These are phyloP conservation scores for Schizonepeta tenuifolia DNA, from an alignment of 257 asterid species.

Conservation along the genomic window DNA sequence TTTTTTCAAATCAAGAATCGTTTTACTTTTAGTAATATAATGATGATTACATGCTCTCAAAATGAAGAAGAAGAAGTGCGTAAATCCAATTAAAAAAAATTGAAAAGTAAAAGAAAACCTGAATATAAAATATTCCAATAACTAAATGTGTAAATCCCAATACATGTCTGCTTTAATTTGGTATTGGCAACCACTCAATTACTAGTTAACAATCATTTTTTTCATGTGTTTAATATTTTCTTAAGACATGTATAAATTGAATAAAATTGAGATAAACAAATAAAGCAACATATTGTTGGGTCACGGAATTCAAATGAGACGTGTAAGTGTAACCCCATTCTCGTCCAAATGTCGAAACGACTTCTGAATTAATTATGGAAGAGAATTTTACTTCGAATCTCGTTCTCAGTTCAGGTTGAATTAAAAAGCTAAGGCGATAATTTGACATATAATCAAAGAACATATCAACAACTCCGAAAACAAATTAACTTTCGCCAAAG, in stretches of 20 bases:
- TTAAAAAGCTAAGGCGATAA: neutral
- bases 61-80: too few species aligned
- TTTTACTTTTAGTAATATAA: too few species aligned
- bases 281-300: neutral
- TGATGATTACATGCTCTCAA: too few species aligned
- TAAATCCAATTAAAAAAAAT: too few species aligned
- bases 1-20: too few species aligned
- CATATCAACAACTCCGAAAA: neutral
- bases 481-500: neutral
- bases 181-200: too few species aligned
- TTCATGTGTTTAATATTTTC: too few species aligned
- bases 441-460: neutral
- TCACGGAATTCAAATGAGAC: constrained; percentile 8
- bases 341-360: neutral
- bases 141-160: neutral
- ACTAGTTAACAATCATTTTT: too few species aligned
- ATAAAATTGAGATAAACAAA: neutral
- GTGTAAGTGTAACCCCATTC: constrained; percentile 30
- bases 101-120: too few species aligned
- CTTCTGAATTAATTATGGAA: neutral
- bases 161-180: neutral
- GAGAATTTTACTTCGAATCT: constrained; percentile 15
- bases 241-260: neutral
- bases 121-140: neutral
- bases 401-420: neutral